Evolutionary conservation across 257 asterid species (phyloP), one percentile per base, ranked within the genome.

Genomic region (Nicotiana sylvestris): DNA sequence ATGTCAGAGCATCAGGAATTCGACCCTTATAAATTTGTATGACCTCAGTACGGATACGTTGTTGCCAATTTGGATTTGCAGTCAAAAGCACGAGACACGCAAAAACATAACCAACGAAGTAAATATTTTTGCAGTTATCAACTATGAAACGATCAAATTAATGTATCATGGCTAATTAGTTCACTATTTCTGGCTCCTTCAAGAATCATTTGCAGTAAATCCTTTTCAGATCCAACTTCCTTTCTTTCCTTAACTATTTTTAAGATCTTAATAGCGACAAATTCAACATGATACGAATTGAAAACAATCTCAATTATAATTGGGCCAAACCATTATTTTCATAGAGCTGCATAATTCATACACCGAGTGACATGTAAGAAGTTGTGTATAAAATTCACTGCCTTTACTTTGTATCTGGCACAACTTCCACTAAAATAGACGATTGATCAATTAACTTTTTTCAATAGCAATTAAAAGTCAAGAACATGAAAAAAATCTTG

Each of bases 51-150:
- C 94, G 92, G 16, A 88, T 66, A 1, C 83, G 82, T 6, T 83
- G 81, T 86, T 90, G 94, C 96, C 94, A 92, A 1, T 80, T 74
- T 0, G 92, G 96, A 74, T 88, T 84, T 46, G 93, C 65, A 43
- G 96, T 93, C 69, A 92, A 57, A 46, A 90, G 85, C 92, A 92
- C 86, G 66, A 92, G 91, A 64, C 93, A 87, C 96, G 92, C 55
- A 60, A 89, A 90, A 9, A 94, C 93, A 16, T 87, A 90, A 46
- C 96, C 96, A 9, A 94, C 96, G 83, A 92, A 80, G 78, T 89
- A 90, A 9, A 90, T 83, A 79, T 92, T 90, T 77, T 90, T 92
- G 88, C 94, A 92, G 77, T 92, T 92, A 58, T 92, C 96, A 4
- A 92, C 96, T 0, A 92, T 82, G 84, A 92, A 92, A 1, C 77